phyloP scores from a whole-genome alignment of 78 protist species.

The Dictyostelium citrinum region DNA sequence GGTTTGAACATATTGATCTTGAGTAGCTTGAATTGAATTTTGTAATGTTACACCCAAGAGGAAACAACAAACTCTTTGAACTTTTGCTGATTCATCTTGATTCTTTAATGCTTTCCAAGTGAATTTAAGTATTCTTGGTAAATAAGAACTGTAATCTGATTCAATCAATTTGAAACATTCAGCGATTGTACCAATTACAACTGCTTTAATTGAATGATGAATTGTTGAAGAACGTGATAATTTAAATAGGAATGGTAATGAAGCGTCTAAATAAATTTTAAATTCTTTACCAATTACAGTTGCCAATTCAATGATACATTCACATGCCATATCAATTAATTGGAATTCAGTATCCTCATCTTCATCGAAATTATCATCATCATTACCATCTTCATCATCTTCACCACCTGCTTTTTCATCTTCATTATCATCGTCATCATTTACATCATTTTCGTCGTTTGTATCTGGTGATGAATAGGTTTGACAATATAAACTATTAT shows the following conservation, averaged over 20 bases:
- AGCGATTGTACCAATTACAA: constrained; percentile 61
- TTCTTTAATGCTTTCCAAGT: constrained; percentile 19
- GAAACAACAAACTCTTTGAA: constrained; percentile 19
- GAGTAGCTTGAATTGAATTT: constrained; percentile 1
- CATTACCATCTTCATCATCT: neutral
- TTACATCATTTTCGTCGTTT: neutral
- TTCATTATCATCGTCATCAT: neutral
- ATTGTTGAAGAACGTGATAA: neutral
- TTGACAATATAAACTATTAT: constrained; percentile 30
- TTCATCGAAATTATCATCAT: constrained; percentile 20
- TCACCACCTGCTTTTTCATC: neutral
- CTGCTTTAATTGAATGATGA: constrained; percentile 17
- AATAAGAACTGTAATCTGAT: neutral
- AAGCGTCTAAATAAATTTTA: constrained; percentile 7
- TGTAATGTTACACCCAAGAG: constrained; percentile 40
- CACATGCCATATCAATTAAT: constrained; percentile 24
- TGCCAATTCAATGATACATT: constrained; percentile 56
- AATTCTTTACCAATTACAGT: constrained; percentile 25
- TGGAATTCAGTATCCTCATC: constrained; percentile 35
- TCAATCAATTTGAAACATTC: constrained; percentile 33
- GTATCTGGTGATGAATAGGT: constrained; percentile 13
- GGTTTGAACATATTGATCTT: neutral
- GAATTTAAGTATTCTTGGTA: constrained; percentile 8
- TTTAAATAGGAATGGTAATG: constrained; percentile 23
- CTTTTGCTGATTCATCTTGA: constrained; percentile 25